Evolutionary conservation across 495 filamentous ascomycete species (phyloP), one percentile per base, ranked within the genome.

Genomic region (Coniosporium apollinis): DNA sequence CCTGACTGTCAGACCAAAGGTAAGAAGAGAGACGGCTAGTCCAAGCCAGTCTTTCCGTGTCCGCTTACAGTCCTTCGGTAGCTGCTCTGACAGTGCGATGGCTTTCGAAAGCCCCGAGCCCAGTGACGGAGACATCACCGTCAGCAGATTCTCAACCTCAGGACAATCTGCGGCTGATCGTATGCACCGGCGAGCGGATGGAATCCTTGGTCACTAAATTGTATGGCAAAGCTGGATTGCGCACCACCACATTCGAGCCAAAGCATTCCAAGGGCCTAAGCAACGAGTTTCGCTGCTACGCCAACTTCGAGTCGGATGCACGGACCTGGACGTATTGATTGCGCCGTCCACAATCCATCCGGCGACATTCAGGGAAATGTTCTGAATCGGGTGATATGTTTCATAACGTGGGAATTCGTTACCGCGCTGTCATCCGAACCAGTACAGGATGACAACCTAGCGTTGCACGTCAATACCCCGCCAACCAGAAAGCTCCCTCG

Each of bases 1-100:
- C 66, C 77, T 42, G 78, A 87, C 41, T 87, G 81, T 50, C 81
- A 87, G 43, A 81, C 79, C 0, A 84, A 84, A 61, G 59, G 76
- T 78, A 48, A 22, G 52, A 47, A 3, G 17, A n/a, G 30, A 13
- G 18, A 18, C 19, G 5, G 10, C 30, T 5, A n/a, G n/a, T n/a
- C n/a, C n/a, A n/a, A n/a, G n/a, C n/a, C n/a, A n/a, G n/a, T n/a
- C n/a, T n/a, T n/a, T n/a, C n/a, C n/a, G n/a, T n/a, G n/a, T n/a
- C n/a, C 16, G 26, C 13, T 30, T 20, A 26, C 39, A 42, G 29
- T 44, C 32, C 7, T 8, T 7, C 3, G n/a, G 36, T 34, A 76
- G 78, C 73, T 14, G 80, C 80, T 3, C 54, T 85, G 40, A 83
- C 80, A 1, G 65, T 76, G 3, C 69, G 76, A 16, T 85, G 73